These are phyloP conservation scores for Microstroma glucosiphilum DNA, from an alignment of 1,284 basidiomycete species.

Conservation along the genomic window DNA sequence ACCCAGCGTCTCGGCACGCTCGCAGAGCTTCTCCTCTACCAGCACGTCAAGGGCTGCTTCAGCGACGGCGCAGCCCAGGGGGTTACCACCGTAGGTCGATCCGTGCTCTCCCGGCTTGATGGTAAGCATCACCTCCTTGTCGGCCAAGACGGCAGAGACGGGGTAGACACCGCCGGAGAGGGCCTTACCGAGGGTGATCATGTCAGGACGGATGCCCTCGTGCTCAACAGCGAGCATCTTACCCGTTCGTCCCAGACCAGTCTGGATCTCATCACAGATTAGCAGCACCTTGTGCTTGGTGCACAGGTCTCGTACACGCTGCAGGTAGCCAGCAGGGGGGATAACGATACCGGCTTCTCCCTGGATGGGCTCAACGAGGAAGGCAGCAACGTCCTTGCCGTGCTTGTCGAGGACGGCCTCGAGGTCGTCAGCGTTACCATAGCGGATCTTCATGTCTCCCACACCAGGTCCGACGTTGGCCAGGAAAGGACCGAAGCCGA, in stretches of 20 bases:
- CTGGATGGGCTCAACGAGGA: constrained; percentile 95
- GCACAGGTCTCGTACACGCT: constrained; percentile 72
- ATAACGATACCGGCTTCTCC: constrained; percentile 96
- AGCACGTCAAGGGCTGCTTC: constrained; percentile 84
- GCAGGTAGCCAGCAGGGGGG: constrained; percentile 81
- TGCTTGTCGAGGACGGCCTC: constrained; percentile 73
- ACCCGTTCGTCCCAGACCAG: constrained; percentile 53
- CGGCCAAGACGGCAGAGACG: constrained; percentile 85
- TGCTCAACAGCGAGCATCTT: constrained; percentile 65
- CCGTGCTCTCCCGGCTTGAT: constrained; percentile 96
- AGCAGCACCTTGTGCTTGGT: constrained; percentile 86
- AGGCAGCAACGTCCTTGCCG: constrained; percentile 80
- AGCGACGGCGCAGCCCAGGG: constrained; percentile 87
- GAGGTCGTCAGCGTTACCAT: constrained; percentile 61
- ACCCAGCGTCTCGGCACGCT: constrained; percentile 72
- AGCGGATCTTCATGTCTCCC: constrained; percentile 41
- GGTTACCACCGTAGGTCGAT: constrained; percentile 77
- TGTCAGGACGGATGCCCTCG: constrained; percentile 74
- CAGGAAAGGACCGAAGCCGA: constrained; percentile 85
- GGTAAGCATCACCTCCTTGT: constrained; percentile 84
- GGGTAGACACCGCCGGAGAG: constrained; percentile 95
- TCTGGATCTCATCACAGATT: constrained; percentile 97
- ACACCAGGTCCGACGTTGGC: constrained; percentile 69
- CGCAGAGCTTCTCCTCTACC: constrained; percentile 73
- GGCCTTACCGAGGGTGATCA: constrained; percentile 90